Evolutionary conservation across 176 grass and related monocot genomes (phyloP), one percentile per base, ranked within the genome.

Genomic region (Aegilops speltoides): DNA sequence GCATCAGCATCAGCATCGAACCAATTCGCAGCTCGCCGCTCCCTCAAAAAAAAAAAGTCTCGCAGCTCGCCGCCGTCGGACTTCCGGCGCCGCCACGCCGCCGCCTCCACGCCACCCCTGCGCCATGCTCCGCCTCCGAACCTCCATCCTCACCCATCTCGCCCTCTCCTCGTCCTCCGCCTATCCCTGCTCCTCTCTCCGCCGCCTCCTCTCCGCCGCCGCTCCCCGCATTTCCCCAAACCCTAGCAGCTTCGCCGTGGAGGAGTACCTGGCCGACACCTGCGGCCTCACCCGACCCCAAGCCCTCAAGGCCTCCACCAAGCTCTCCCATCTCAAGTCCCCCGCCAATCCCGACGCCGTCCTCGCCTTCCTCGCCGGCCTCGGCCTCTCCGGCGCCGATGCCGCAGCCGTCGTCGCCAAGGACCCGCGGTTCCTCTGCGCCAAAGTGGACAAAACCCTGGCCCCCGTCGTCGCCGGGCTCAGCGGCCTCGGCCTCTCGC

Each of bases 231-330:
- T 68, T 16, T 59, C 76, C 31, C 54, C 20, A 23, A n/a, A 5
- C 60, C 20, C n/a, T 71, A 38, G 68, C 33, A 46, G 43, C 11
- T 70, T 83, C 87, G 28, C 56, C 40, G 57, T 79, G 69, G 74
- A 52, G 73, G 79, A 89, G 3, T 92, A 79, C 54, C 90, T 92
- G 40, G 41, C 86, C 74, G 40, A 36, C 72, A 68, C 23, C 37
- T 92, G 69, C 64, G 79, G 87, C 66, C 78, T 89, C 75, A 86
- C 87, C 2, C 64, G 19, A 7, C 33, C 76, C 12, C 74, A 79
- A 6, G 87, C 83, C 11, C 9, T 79, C 12, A 70, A 12, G 68
- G 33, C 33, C 33, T n/a, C 68, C 19, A 1, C 68, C 19, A 70
- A 70, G 68, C 68, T 70, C 33, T 37, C 68, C 32, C 67, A 70